Conservation (phyloP, 1,139 yeast species). For the Petasospora fabianii region DNA sequence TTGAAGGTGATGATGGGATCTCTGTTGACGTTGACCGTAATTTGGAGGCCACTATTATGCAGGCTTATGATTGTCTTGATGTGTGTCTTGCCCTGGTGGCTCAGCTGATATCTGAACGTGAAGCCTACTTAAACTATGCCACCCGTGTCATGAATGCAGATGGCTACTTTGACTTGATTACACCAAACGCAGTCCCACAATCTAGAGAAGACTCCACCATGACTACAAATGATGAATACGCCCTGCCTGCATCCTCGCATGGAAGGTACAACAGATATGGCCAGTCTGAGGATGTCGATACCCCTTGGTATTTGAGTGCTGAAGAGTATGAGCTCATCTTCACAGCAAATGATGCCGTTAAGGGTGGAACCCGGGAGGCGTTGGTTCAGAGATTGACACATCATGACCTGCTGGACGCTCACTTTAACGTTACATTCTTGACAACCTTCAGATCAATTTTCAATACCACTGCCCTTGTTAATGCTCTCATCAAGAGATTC, state of each 20-base stretch:
- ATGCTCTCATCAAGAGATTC: slow-evolving; percentile 60
- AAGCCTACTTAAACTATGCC: slow-evolving; percentile 64
- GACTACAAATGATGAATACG: slow-evolving; percentile 24
- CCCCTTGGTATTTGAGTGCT: slow-evolving; percentile 80
- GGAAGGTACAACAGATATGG: slow-evolving; percentile 18
- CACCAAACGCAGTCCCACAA: slow-evolving; percentile 31
- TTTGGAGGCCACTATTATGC: slow-evolving; percentile 43
- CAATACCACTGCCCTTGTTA: slow-evolving; percentile 62
- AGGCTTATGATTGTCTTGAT: slow-evolving; percentile 43
- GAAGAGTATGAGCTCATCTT: slow-evolving; percentile 73
- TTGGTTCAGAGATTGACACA: slow-evolving; percentile 80
- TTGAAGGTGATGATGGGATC: slow-evolving; percentile 42
- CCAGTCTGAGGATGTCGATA: slow-evolving; percentile 31
- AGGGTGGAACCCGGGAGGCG: slow-evolving; percentile 85
- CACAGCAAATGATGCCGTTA: slow-evolving; percentile 69
- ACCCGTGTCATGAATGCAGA: slow-evolving; percentile 77
- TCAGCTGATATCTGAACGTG: slow-evolving; percentile 66
- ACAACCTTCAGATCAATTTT: slow-evolving; percentile 76
- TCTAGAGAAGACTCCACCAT: slow-evolving; percentile 58
- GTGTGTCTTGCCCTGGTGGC: slow-evolving; percentile 44
- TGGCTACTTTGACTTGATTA: slow-evolving; percentile 55
- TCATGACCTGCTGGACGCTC: slow-evolving; percentile 65
- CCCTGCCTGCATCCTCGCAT: slow-evolving; percentile 25
- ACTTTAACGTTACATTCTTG: slow-evolving; percentile 68
- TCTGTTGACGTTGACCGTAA: slow-evolving; percentile 47